phyloP scores from a whole-genome alignment of 306 rosid genomes.

The Pueraria montana region DNA sequence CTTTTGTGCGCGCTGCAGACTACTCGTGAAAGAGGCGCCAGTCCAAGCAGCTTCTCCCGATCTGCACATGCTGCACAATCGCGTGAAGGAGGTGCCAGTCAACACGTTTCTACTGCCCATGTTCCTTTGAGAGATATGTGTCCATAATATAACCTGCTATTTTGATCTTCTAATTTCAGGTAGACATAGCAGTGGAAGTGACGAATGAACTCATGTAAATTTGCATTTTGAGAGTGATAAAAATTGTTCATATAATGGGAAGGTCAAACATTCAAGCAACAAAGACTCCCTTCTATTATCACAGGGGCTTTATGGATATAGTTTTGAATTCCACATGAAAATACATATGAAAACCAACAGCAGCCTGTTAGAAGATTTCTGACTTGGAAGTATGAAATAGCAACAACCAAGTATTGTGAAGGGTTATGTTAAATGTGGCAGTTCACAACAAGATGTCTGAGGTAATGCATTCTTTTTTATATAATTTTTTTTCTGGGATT shows the following conservation, averaged over 20 bases:
- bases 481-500: constrained; percentile 45
- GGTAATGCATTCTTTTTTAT: constrained; percentile 59
- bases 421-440: constrained; percentile 48
- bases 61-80: too few relatives aligned
- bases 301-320: constrained; percentile 57
- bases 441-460: constrained; percentile 47
- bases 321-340: constrained; percentile 58
- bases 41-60: too few relatives aligned
- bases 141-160: constrained; percentile 39
- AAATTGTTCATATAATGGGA: constrained; percentile 58
- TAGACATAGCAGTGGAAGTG: constrained; percentile 90
- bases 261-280: constrained; percentile 56
- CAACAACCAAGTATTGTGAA: constrained; percentile 45
- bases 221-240: constrained; percentile 67
- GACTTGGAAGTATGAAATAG: constrained; percentile 49
- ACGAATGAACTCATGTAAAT: constrained; percentile 67
- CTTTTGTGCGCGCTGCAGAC: too few relatives aligned
- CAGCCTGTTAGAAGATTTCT: constrained; percentile 50
- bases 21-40: too few relatives aligned
- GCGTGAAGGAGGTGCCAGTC: too few relatives aligned
- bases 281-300: constrained; percentile 62
- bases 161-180: constrained; percentile 65
- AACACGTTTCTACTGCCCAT: constrained; percentile 34
- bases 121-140: constrained; percentile 12
- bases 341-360: constrained; percentile 52